Percentiles rank a stretch among this genome's conserved stretches.
Conservation (phyloP, 805 yeast genomes). For the Starmera quercuum region DNA sequence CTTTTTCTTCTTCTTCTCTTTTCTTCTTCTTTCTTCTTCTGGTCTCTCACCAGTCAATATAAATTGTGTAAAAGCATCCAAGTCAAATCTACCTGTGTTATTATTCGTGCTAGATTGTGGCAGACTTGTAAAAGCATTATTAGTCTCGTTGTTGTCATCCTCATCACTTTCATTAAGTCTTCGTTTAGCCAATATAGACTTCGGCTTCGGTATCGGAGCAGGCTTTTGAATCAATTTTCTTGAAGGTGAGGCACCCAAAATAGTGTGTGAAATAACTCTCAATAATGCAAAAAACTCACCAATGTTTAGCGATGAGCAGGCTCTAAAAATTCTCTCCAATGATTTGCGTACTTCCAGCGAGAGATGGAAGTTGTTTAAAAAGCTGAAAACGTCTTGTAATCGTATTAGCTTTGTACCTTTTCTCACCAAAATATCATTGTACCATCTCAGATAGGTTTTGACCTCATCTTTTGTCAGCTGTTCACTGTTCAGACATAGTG, state of each 20-base stretch:
- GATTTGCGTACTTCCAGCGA: conserved; percentile 40
- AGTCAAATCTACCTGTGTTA: conserved; percentile 44
- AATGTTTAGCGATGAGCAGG: conserved; percentile 58
- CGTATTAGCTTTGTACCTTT: conserved; percentile 61
- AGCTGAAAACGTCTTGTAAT: conserved; percentile 70
- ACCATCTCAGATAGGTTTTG: conserved; percentile 89
- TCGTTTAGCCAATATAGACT: conserved; percentile 62
- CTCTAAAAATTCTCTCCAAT: conserved; percentile 43
- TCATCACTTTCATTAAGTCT: conserved; percentile 41
- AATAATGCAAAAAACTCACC: conserved; percentile 88
- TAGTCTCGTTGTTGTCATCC: conserved; percentile 21
- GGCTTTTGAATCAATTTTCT: conserved; percentile 42
- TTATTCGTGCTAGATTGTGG: conserved; percentile 1
- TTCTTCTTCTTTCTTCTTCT: conserved; percentile 28
- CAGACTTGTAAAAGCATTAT: background rate
- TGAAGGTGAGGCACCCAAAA: conserved; percentile 45
- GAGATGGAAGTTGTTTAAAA: conserved; percentile 71
- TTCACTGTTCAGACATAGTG: conserved; percentile 55
- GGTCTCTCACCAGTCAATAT: conserved; percentile 77
- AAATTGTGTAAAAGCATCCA: conserved; percentile 81
- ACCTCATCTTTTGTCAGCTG: conserved; percentile 74
- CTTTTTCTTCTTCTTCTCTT: conserved; percentile 28
- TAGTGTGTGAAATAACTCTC: conserved; percentile 68
- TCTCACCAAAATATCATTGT: conserved; percentile 71
- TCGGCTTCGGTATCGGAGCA: conserved; percentile 74